These are phyloP conservation scores for Chondrus crispus DNA, from an alignment of 23 red algal genomes.

Conservation along the genomic window DNA sequence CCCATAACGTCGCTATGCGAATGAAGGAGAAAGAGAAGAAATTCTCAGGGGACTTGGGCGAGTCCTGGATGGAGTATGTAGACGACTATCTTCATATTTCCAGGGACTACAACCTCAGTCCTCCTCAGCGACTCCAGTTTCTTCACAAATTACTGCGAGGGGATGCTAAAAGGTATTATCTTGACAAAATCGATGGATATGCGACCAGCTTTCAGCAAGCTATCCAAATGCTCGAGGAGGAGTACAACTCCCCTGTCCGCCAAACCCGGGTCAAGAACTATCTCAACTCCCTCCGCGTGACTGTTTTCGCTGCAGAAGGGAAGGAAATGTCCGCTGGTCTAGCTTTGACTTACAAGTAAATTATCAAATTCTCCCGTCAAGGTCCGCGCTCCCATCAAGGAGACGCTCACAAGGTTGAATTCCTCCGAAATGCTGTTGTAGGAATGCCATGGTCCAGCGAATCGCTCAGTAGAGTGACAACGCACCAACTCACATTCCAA, in stretches of 20 bases:
- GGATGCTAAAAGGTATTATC: constrained; percentile 13
- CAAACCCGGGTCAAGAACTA: constrained; percentile 19
- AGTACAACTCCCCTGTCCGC: constrained; percentile 22
- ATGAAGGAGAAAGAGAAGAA: neutral
- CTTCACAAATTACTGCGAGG: constrained; percentile 1
- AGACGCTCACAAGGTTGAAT: neutral
- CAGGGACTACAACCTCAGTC: neutral
- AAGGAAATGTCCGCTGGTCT: neutral
- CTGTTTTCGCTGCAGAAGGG: neutral
- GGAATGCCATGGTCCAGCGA: neutral
- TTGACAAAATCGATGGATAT: neutral
- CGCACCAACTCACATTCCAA: neutral
- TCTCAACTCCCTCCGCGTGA: neutral
- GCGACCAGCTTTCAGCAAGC: neutral
- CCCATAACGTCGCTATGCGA: constrained; percentile 33
- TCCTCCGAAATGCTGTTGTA: neutral
- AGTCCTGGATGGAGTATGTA: constrained; percentile 14
- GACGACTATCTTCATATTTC: neutral
- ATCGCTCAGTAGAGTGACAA: neutral
- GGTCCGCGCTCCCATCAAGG: neutral
- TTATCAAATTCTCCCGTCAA: constrained; percentile 1
- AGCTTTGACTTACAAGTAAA: neutral
- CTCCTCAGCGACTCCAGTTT: neutral
- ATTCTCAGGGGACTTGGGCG: constrained; percentile 4
- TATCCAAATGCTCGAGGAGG: neutral